These are phyloP conservation scores for Chlamydomonas applanata DNA, from an alignment of 139 green algal species.

Conservation along the genomic window DNA sequence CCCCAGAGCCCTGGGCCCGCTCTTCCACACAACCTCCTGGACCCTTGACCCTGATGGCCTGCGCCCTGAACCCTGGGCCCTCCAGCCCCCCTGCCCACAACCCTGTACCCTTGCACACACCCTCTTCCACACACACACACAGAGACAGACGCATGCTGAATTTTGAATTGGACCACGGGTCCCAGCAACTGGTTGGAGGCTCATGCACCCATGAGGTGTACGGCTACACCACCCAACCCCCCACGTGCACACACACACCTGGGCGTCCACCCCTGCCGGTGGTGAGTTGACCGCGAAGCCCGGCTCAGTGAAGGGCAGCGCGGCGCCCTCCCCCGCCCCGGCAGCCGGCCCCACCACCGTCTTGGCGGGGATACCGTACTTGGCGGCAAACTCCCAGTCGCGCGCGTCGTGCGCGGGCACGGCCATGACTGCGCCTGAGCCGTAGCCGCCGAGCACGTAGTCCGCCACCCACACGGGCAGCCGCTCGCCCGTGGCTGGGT, in stretches of 20 bases:
- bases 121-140: too few species aligned
- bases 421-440: conserved; percentile 96
- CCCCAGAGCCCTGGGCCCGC: too few species aligned
- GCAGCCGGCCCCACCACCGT: conserved; percentile 45
- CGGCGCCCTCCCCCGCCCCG: neutral
- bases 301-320: conserved; percentile 64
- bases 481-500: conserved; percentile 80
- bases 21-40: too few species aligned
- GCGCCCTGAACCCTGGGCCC: too few species aligned
- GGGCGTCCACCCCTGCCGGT: neutral
- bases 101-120: too few species aligned
- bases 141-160: too few species aligned
- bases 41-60: too few species aligned
- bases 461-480: conserved; percentile 76
- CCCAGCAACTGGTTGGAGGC: too few species aligned
- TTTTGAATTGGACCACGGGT: too few species aligned
- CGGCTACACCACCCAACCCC: too few species aligned
- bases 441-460: conserved; percentile 95
- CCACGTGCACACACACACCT: neutral
- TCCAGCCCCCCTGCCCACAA: too few species aligned
- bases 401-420: conserved; percentile 93
- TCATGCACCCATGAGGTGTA: too few species aligned
- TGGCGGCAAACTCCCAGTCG: conserved; percentile 89
- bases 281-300: conserved; percentile 65
- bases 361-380: conserved; percentile 74